Evolutionary conservation across 1,284 basidiomycete genomes (phyloP).

Genomic region (Leccinum variabile): DNA sequence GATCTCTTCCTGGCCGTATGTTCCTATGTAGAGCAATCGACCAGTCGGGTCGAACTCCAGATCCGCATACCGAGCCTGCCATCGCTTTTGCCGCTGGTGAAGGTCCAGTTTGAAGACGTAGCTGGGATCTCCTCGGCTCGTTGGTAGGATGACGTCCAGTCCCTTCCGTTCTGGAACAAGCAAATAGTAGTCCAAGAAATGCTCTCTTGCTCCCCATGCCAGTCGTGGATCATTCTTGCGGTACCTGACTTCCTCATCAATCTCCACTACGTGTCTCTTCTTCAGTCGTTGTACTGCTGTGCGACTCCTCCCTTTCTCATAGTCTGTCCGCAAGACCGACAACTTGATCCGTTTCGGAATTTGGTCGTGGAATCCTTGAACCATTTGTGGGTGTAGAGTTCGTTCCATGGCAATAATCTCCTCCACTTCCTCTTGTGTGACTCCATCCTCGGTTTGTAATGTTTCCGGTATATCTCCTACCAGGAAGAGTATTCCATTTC

Average conservation of each 20-base stretch:
- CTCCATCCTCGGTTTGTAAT: background rate
- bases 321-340: background rate
- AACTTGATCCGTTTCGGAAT: background rate
- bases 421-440: background rate
- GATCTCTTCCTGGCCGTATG: constrained; percentile 1
- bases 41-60: constrained; percentile 5
- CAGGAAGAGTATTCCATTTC: background rate
- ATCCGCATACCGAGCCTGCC: constrained; percentile 1
- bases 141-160: background rate
- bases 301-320: background rate
- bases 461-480: constrained; percentile 1
- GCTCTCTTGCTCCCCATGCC: background rate
- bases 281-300: background rate
- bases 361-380: too few species aligned
- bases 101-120: constrained; percentile 4
- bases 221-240: background rate
- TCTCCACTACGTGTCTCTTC: background rate
- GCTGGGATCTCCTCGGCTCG: background rate
- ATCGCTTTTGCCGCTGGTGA: background rate
- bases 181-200: constrained; percentile 3
- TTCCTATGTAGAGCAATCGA: constrained; percentile 6
- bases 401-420: background rate
- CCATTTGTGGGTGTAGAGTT: too few species aligned
- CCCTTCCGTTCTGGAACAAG: background rate
- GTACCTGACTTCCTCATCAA: background rate